Evolutionary conservation across 805 yeast genomes (phyloP).

Genomic region (Starmerella lactis-condensi): DNA sequence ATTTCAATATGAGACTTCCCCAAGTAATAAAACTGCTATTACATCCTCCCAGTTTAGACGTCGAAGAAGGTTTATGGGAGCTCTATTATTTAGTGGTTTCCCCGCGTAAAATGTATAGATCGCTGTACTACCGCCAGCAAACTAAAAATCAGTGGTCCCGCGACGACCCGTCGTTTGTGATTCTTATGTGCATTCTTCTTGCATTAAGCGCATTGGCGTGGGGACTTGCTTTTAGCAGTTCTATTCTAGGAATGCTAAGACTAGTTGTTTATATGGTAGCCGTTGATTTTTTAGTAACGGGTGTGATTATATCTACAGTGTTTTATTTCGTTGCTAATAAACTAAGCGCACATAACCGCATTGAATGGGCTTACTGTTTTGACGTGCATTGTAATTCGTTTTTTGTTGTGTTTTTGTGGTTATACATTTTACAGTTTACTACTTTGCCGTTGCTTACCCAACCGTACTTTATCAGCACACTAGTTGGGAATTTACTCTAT

Average conservation of each 20-base stretch:
- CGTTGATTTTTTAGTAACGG: slow-evolving; percentile 60
- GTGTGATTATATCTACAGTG: slow-evolving; percentile 47
- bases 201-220: slow-evolving; percentile 67
- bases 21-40: slow-evolving; percentile 28
- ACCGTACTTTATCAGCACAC: slow-evolving; percentile 44
- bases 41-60: slow-evolving; percentile 67
- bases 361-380: slow-evolving; percentile 91
- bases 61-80: slow-evolving; percentile 89
- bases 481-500: slow-evolving; percentile 65
- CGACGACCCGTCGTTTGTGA: slow-evolving; percentile 79
- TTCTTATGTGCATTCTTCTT: slow-evolving; percentile 48
- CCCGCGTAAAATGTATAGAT: slow-evolving; percentile 67
- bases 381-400: slow-evolving; percentile 90
- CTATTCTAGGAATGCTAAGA: slow-evolving; percentile 39
- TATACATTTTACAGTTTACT: slow-evolving; percentile 58
- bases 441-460: slow-evolving; percentile 46
- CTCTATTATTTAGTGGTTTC: slow-evolving; percentile 50
- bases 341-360: slow-evolving; percentile 26
- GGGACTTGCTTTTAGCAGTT: slow-evolving; percentile 69
- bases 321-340: slow-evolving; percentile 58
- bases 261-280: slow-evolving; percentile 67
- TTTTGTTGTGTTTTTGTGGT: slow-evolving; percentile 54
- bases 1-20: slow-evolving; percentile 17
- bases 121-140: slow-evolving; percentile 66
- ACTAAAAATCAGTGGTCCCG: slow-evolving; percentile 67